Percentiles rank a stretch among this genome's conserved stretches.
phyloP scores from a whole-genome alignment of 805 yeast species.

The Schizosaccharomyces octosporus region DNA sequence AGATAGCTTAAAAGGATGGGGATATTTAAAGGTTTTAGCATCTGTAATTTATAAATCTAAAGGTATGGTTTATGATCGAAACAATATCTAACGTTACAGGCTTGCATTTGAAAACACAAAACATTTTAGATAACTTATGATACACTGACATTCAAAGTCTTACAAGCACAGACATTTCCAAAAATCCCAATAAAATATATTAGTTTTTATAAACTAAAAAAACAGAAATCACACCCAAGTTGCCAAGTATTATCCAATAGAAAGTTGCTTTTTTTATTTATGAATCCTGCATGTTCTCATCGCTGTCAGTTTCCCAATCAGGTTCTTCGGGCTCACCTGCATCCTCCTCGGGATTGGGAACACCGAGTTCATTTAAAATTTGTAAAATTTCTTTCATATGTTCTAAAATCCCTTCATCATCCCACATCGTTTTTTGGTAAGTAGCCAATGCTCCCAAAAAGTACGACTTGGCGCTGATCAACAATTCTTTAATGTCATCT shows the following conservation, averaged over 20 bases:
- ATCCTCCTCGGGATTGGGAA: background rate
- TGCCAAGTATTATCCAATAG: too few relatives aligned
- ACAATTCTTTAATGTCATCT: background rate
- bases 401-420: slow-evolving; percentile 1
- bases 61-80: background rate
- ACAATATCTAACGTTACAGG: background rate
- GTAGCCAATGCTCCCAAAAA: background rate
- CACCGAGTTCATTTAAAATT: background rate
- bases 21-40: background rate
- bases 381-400: background rate
- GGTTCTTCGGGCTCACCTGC: slow-evolving; percentile 9
- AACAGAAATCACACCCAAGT: background rate
- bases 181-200: background rate
- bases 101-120: background rate
- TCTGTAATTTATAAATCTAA: background rate
- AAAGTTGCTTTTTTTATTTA: background rate
- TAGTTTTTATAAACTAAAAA: background rate
- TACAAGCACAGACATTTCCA: too few relatives aligned
- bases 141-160: too few relatives aligned
- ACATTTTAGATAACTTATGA: too few relatives aligned
- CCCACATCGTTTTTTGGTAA: background rate
- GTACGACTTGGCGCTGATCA: background rate
- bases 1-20: background rate
- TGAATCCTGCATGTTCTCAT: background rate
- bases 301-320: background rate